phyloP scores from a whole-genome alignment of 1,284 basidiomycete genomes.

The Rugosomyces carneus region DNA sequence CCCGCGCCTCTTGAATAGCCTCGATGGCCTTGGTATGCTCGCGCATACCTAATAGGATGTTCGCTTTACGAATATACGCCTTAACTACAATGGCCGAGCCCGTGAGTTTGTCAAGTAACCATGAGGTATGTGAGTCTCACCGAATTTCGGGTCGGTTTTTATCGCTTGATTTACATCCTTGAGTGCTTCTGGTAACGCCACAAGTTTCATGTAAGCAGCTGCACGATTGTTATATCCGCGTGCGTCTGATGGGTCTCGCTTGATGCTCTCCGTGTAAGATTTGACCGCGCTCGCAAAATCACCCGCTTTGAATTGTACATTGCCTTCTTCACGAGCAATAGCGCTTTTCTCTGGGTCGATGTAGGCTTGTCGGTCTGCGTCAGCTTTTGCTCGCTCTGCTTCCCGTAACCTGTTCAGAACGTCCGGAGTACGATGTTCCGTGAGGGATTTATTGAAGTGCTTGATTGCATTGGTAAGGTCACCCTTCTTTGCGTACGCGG shows the following conservation, averaged over 20 bases:
- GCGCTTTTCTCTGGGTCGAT: constrained; percentile 86
- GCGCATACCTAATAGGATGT: constrained; percentile 86
- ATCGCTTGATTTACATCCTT: constrained; percentile 96
- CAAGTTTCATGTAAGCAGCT: constrained; percentile 93
- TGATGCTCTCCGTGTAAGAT: constrained; percentile 93
- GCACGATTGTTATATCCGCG: constrained; percentile 97
- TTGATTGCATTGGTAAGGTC: constrained; percentile 82
- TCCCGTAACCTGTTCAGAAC: constrained; percentile 88
- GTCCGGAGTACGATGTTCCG: constrained; percentile 95
- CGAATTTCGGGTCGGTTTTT: constrained; percentile 82
- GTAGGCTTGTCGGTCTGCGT: constrained; percentile 79
- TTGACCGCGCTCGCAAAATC: constrained; percentile 92
- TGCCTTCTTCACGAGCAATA: constrained; percentile 87
- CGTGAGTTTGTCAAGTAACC: neutral
- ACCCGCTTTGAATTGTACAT: constrained; percentile 86
- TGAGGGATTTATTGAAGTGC: constrained; percentile 87
- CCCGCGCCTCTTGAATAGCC: constrained; percentile 69
- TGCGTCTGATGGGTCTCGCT: constrained; percentile 87
- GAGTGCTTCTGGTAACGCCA: constrained; percentile 90
- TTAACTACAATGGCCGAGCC: constrained; percentile 70
- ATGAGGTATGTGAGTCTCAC: constrained; percentile 32
- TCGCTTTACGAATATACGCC: constrained; percentile 92
- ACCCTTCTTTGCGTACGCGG: constrained; percentile 78
- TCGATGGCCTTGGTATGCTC: constrained; percentile 87
- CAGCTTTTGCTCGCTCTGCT: constrained; percentile 74